These are phyloP conservation scores for Globisporangium solare DNA, from an alignment of 352 stramenopile species.

Conservation along the genomic window DNA sequence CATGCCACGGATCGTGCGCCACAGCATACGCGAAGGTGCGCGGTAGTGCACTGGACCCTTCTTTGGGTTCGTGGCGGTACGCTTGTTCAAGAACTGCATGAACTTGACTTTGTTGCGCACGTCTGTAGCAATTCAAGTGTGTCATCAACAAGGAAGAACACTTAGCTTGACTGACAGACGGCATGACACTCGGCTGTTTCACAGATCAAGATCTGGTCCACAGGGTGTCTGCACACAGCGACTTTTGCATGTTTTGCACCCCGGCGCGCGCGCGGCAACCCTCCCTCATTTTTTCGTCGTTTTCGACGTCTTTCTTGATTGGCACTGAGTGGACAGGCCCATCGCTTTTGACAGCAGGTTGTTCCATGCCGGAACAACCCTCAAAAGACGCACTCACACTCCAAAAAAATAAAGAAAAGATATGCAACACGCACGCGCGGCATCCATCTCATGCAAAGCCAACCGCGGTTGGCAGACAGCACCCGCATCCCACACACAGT, in stretches of 20 bases:
- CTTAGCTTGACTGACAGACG: slow-evolving; percentile 36
- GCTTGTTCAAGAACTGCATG: slow-evolving; percentile 98
- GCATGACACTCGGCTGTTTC: slow-evolving; percentile 65
- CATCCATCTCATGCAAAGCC: slow-evolving; percentile 10
- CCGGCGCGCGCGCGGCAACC: slow-evolving; percentile 12
- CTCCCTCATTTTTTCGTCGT: slow-evolving; percentile 12
- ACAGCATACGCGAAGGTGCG: slow-evolving; percentile 92
- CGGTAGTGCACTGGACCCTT: slow-evolving; percentile 98
- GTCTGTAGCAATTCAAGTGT: slow-evolving; percentile 56
- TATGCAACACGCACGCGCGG: not conserved
- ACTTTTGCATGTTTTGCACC: slow-evolving; percentile 87
- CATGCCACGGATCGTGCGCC: slow-evolving; percentile 96
- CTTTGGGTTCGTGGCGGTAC: slow-evolving; percentile 97
- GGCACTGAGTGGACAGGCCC: too few species aligned
- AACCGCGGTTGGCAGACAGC: slow-evolving; percentile 2
- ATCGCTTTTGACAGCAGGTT: not conserved
- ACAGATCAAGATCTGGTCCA: slow-evolving; percentile 20
- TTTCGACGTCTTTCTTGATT: not conserved
- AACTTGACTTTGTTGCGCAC: slow-evolving; percentile 98
- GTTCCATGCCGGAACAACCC: not conserved
- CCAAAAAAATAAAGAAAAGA: slow-evolving; percentile 12
- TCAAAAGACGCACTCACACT: slow-evolving; percentile 15
- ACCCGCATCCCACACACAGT: slow-evolving; percentile 8
- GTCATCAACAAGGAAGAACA: slow-evolving; percentile 17
- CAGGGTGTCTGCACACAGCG: slow-evolving; percentile 86